Evolutionary conservation across 345 rosid genomes (phyloP), one percentile per base, ranked within the genome.

Genomic region (Aquilaria yunnanensis): DNA sequence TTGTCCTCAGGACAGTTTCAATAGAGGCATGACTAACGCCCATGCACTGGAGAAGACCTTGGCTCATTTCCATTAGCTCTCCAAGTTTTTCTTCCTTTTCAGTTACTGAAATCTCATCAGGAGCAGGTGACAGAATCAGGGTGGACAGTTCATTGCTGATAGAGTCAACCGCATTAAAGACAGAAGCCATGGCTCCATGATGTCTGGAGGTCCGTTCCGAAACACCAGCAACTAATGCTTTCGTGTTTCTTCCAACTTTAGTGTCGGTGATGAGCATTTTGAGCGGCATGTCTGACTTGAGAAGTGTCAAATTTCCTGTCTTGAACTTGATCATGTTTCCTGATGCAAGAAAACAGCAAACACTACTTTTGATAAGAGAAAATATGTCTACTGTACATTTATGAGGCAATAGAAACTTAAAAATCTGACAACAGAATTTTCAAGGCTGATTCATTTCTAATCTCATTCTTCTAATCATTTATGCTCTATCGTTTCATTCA

Each of bases 11-110:
- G 67, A 95, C 88, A 37, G 85, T 77, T 68, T 95, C 96, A 12
- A 91, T 91, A 4, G 90, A 84, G 60, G 82, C 78, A 74, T 91
- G 96, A 74, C 94, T 89, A 54, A 95, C 96, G 16, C 97, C 99
- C 93, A 95, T 84, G 50, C 86, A 84, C 57, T 85, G 90, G 14
- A 95, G 94, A 60, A 95, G 64, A 29, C 97, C 97, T 71, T 95
- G 99, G 72, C 87, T 95, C 84, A 91, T 84, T 73, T 91, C 96
- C 86, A 91, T 87, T 58, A 95, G 74, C 75, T 91, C 96, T 81
- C 75, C 80, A 52, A 95, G 65, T 71, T 70, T 84, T 65, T 60
- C 90, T 85, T 95, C 96, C 64, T 80, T 87, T 61, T 79, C 77
- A 1, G 82, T 71, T 14, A 83, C 9, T 0, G 88, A 76, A 8